Base-by-base conservation (phyloP, 1,139 yeast genomes). In the Keqinozyma sinolaborantium region DNA sequence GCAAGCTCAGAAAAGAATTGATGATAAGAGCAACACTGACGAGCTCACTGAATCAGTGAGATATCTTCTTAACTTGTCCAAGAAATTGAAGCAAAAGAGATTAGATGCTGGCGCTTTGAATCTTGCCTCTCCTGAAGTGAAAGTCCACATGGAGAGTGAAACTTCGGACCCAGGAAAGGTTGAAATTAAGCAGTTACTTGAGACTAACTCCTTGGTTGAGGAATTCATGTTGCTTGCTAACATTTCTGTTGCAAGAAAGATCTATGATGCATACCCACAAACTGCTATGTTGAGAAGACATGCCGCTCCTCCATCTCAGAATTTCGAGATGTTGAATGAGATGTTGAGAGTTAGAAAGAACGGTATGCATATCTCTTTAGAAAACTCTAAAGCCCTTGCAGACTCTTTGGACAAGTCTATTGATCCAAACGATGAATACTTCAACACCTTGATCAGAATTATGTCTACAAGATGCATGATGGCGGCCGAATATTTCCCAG, bases 381-480 rank as follows among this genome's bases (percentile, higher is more conserved):
- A 87, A 45, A 82, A 90, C 14, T 88, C 97, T 2, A 86, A 83
- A 50, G 85, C 96, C 0, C 71, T 94, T 30, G 98, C 98, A 1
- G 97, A 88, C 51, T 88, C 97, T 13, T 70, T 94, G 35, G 98
- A 94, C 53, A 73, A 85, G 40, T 87, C 96, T 59, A 76, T 66
- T 21, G 97, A 92, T 56, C 74, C 80, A 15, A 53, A 74, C 1
- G 98, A 92, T 55, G 83, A 90, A 5, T 94, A 87, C 52, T 88
- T 94, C 73, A 94, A 94, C 60, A 92, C 97, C 0, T 70, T 94
- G 48, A 73, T 92, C 7, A 82, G 99, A 60, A 92, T 94, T 42
- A 84, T 92, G 95, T 94, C 97, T 5, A 94, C 99, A 0, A 76
- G 99, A 51, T 92, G 98, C 63, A 94, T 94, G 98, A 86, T 88